Conservation (phyloP, 345 rosid species). For the Ailanthus altissimus region DNA sequence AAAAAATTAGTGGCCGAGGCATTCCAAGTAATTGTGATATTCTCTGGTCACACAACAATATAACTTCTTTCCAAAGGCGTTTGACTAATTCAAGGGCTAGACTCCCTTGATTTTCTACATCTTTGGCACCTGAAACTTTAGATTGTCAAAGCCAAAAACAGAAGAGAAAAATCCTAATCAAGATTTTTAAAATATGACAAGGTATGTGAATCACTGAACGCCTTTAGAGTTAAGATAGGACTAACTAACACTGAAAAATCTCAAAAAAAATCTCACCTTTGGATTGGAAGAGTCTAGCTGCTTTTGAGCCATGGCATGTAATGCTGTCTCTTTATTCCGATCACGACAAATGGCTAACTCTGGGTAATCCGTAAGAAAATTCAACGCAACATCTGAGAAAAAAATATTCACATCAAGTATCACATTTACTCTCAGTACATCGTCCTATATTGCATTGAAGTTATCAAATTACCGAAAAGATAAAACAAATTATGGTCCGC, state of each 20-base stretch:
- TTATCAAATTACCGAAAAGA: too few relatives aligned
- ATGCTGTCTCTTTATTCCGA: slow-evolving; percentile 5
- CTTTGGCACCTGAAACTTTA: not conserved
- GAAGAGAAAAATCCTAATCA: too few relatives aligned
- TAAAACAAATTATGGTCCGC: too few relatives aligned
- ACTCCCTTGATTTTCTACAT: too few relatives aligned
- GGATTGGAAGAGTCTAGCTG: not conserved
- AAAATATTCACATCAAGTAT: not conserved
- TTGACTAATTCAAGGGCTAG: not conserved
- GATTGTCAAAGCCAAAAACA: not conserved
- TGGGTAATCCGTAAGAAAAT: not conserved
- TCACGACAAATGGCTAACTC: not conserved
- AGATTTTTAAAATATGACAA: too few relatives aligned
- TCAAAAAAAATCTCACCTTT: not conserved
- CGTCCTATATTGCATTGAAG: too few relatives aligned
- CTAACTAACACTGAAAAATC: not conserved
- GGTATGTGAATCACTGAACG: too few relatives aligned
- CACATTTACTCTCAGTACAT: too few relatives aligned
- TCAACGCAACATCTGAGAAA: slow-evolving; percentile 8
- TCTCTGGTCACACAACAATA: not conserved
- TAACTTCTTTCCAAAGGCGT: not conserved
- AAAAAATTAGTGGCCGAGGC: not conserved
- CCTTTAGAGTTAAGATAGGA: not conserved
- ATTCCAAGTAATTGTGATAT: not conserved
- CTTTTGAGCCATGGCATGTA: slow-evolving; percentile 24